Conservation (phyloP, 495 filamentous ascomycete species). For the Annulohypoxylon nitens region DNA sequence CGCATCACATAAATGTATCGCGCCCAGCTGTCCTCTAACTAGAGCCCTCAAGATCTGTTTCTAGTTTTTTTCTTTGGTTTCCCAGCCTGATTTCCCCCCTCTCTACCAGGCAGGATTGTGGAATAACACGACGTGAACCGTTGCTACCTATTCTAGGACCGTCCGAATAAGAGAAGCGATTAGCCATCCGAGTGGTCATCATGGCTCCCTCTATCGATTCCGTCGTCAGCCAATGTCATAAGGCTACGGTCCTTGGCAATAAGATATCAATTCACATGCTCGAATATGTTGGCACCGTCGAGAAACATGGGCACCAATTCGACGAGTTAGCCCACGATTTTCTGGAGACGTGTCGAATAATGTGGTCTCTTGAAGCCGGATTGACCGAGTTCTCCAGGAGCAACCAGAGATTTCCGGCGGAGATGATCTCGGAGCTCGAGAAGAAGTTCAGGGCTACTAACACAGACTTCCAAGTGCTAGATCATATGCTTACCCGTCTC, state of each 20-base stretch:
- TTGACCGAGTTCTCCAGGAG: constrained; percentile 57
- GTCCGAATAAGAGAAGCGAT: neutral
- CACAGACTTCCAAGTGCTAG: constrained; percentile 63
- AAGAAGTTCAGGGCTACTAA: constrained; percentile 62
- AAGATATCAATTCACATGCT: constrained; percentile 68
- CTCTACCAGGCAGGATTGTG: neutral
- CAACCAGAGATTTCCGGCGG: constrained; percentile 57
- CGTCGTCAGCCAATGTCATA: constrained; percentile 50
- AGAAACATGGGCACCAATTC: constrained; percentile 60
- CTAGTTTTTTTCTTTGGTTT: constrained; percentile 9
- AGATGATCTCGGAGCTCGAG: constrained; percentile 64
- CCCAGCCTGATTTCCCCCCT: neutral
- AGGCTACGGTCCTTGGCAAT: constrained; percentile 60
- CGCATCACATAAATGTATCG: constrained; percentile 16
- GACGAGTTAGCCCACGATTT: constrained; percentile 64
- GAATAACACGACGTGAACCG: neutral
- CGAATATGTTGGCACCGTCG: constrained; percentile 65
- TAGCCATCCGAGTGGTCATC: neutral
- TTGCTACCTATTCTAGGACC: neutral
- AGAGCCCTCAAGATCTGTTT: constrained; percentile 5
- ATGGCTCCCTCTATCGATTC: constrained; percentile 45
- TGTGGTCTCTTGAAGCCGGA: constrained; percentile 67
- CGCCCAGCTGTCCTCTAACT: neutral
- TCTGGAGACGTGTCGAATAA: constrained; percentile 63
- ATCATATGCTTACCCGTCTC: constrained; percentile 63